phyloP scores from a whole-genome alignment of 768 basidiomycete species.

The Amanita jacksonii region DNA sequence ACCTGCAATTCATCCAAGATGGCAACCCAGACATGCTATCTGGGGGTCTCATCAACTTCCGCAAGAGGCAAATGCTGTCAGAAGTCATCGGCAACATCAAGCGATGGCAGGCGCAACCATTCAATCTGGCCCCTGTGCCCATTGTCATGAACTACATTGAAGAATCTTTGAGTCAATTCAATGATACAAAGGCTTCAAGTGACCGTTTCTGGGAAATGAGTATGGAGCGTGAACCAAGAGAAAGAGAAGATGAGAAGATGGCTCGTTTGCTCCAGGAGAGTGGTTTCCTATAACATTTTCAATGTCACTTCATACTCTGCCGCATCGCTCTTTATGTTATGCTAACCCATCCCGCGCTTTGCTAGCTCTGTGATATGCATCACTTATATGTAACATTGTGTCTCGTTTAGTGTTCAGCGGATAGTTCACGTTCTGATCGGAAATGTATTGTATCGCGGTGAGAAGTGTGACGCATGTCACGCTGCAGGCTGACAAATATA shows the following conservation, averaged over 20 bases:
- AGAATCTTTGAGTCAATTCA: conserved; percentile 64
- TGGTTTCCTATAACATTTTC: conserved; percentile 55
- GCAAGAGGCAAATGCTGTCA: conserved; percentile 91
- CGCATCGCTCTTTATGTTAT: background rate
- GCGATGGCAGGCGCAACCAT: conserved; percentile 87
- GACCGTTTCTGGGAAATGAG: conserved; percentile 82
- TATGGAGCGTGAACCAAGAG: conserved; percentile 83
- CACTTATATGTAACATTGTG: background rate
- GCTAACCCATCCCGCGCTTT: background rate
- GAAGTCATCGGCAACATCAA: conserved; percentile 96
- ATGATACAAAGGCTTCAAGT: conserved; percentile 55
- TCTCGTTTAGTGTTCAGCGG: background rate
- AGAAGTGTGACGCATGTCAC: too few relatives aligned
- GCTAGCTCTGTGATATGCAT: conserved; percentile 1
- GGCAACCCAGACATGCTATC: conserved; percentile 82
- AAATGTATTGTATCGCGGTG: too few relatives aligned
- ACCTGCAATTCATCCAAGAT: conserved; percentile 96
- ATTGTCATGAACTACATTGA: conserved; percentile 68
- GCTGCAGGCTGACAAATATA: background rate
- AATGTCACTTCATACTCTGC: background rate
- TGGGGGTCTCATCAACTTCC: conserved; percentile 84
- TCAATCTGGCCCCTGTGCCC: conserved; percentile 69
- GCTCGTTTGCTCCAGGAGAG: conserved; percentile 81
- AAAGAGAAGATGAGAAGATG: conserved; percentile 97
- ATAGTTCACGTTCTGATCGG: too few relatives aligned